These are phyloP conservation scores for Kappamyces sp. DNA, from an alignment of 192 early-diverging fungal species.

Conservation along the genomic window DNA sequence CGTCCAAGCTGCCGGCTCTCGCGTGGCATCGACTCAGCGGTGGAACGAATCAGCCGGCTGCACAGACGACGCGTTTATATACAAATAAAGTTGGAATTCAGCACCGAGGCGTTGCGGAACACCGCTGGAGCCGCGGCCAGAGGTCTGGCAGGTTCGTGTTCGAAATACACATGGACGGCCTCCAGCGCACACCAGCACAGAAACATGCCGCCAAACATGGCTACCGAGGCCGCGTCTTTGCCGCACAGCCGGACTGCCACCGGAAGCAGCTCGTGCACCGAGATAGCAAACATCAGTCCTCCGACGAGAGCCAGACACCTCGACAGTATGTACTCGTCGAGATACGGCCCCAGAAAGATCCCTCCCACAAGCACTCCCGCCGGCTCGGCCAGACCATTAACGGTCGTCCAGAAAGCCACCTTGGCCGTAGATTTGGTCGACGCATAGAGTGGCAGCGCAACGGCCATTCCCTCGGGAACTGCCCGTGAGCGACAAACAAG, in stretches of 20 bases:
- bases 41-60: too few species aligned
- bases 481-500: slow-evolving; percentile 2
- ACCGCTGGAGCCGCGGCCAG: too few species aligned
- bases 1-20: too few species aligned
- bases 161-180: too few species aligned
- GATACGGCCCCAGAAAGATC: slow-evolving; percentile 20
- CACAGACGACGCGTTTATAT: too few species aligned
- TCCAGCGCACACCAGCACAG: too few species aligned
- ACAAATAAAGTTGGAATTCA: too few species aligned
- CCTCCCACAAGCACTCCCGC: slow-evolving; percentile 35
- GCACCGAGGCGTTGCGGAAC: too few species aligned
- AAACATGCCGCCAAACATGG: slow-evolving; percentile 26
- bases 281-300: slow-evolving; percentile 47
- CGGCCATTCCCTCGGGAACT: slow-evolving; percentile 41
- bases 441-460: slow-evolving; percentile 45
- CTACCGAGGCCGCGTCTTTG: slow-evolving; percentile 25
- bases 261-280: slow-evolving; percentile 43
- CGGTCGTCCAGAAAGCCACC: slow-evolving; percentile 36
- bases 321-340: slow-evolving; percentile 25
- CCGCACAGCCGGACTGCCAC: slow-evolving; percentile 39
- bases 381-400: slow-evolving; percentile 45
- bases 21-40: too few species aligned
- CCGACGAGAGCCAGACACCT: slow-evolving; percentile 37
- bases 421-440: slow-evolving; percentile 22
- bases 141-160: too few species aligned